Evolutionary conservation across 805 yeast species (phyloP), one percentile per base, ranked within the genome.

Genomic region (Kluyveromyces aestuarii): DNA sequence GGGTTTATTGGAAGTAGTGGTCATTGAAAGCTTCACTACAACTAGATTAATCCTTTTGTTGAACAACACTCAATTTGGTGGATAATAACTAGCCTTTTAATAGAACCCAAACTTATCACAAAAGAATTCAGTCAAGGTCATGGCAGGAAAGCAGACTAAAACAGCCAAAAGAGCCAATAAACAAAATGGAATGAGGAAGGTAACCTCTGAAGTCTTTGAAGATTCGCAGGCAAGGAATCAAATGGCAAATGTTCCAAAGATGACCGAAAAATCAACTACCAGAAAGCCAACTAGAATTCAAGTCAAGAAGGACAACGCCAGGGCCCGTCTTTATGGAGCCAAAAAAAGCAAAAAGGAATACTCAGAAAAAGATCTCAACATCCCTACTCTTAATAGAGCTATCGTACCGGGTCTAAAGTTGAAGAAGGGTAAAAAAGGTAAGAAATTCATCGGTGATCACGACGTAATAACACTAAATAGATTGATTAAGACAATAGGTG

Each of bases 381-480:
- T 90, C 36, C 97, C 96, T 27, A 73, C 75, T 25, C 73, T 91
- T 60, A 91, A 91, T 65, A 83, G 78, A 55, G 87, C 96, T 3
- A 75, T 90, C 35, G 77, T 80, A 43, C 96, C 98, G 0, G 98
- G 98, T 37, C 82, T 84, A 45, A 80, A 79, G 51, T 81, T 80
- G 59, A 77, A 74, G 56, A 72, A 72, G 43, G 97, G 97, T 43
- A 91, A 91, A 69, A 90, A 90, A 63, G 93, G 93, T 37, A 86
- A 86, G 70, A 82, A 81, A 59, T 84, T 86, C 62, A 76, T 86
- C 27, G 82, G 71, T 40, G 95, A 86, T 59, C 75, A 79, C 56
- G 87, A 88, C 60, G 66, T 75, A 13, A 61, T 79, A 42, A 74
- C 77, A 33, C 60, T 88, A 69, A 78, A 77, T 54, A 75, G 95